phyloP scores from a whole-genome alignment of 352 stramenopile genomes.

The Phytophthora syringae region DNA sequence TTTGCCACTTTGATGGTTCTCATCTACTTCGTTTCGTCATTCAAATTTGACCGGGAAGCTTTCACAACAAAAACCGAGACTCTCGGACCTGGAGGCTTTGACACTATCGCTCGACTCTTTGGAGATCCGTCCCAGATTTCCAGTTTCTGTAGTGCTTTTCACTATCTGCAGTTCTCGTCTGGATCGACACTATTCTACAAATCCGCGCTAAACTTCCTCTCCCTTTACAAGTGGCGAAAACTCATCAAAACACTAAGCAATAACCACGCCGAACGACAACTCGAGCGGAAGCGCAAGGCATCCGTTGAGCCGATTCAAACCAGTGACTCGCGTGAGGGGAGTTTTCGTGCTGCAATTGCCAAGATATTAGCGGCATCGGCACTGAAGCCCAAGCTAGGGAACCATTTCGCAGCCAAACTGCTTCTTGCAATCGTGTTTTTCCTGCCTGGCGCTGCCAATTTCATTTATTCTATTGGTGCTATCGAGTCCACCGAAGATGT shows the following conservation, averaged over 20 bases:
- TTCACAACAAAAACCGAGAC: conserved; percentile 27
- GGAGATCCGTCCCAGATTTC: conserved; percentile 35
- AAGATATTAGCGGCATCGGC: neutral
- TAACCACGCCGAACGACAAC: conserved; percentile 18
- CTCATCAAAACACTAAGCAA: conserved; percentile 37
- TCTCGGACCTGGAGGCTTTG: conserved; percentile 18
- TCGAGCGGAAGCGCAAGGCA: conserved; percentile 2
- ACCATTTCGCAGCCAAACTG: conserved; percentile 27
- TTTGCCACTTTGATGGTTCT: conserved; percentile 42
- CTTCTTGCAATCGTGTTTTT: conserved; percentile 43
- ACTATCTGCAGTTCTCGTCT: conserved; percentile 22
- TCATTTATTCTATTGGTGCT: conserved; percentile 43
- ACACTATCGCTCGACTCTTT: conserved; percentile 35
- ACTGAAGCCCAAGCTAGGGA: conserved; percentile 15
- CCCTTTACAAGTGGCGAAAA: conserved; percentile 47
- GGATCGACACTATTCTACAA: conserved; percentile 32
- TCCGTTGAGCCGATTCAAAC: neutral
- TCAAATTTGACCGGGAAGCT: conserved; percentile 36
- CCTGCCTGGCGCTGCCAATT: conserved; percentile 27
- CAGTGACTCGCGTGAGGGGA: neutral
- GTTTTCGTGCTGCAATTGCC: neutral
- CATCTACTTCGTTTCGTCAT: conserved; percentile 35
- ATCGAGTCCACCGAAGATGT: conserved; percentile 18
- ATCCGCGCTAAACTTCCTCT: conserved; percentile 35
- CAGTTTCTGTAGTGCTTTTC: conserved; percentile 31